Evolutionary conservation across 192 early-diverging fungal genomes (phyloP), one percentile per base, ranked within the genome.

Genomic region (Gigaspora rosea): DNA sequence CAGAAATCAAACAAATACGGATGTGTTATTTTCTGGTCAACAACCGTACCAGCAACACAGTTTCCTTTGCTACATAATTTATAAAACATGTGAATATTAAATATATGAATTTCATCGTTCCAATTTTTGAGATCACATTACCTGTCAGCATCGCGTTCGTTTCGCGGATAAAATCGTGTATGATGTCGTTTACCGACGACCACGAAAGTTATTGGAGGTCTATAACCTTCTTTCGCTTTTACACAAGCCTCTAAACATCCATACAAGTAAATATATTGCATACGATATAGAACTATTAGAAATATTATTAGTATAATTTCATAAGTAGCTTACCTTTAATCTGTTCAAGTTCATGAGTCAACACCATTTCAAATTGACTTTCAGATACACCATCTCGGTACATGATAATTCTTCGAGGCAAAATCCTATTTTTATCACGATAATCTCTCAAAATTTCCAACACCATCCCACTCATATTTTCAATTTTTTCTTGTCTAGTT

Each of bases 171-270:
- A 82, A 95, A 92, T 16, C 90, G 77, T 6, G 92, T 91, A 69
- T 94, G 92, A 82, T 97, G 94, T 35, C 95, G 87, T 81, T 97
- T 95, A 76, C 93, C 92, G 10, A 93, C 90, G 20, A 91, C 82
- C 16, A 94, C 81, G 82, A 89, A 94, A 15, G 95, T 96, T 57
- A 97, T 86, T 35, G 88, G 80, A 8, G 95, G 95, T 8, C 82
- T 77, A 87, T 97, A 95, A 8, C 56, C 78, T 1, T 81, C 46
- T 49, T 94, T 90, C 1, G 96, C 49, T 8, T 81, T 71, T 83
- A 46, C 90, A 83, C 82, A 91, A 62, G 88, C 89, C 63, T 85
- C 67, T 77, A 68, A 27, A 41, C 36, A 41, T 41, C 5, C 10
- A 33, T 75, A 48, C 46, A 82, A 80, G 15, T 79, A 81, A 63